Evolutionary conservation across 352 stramenopile species (phyloP).

Genomic region (Pythium biforme): DNA sequence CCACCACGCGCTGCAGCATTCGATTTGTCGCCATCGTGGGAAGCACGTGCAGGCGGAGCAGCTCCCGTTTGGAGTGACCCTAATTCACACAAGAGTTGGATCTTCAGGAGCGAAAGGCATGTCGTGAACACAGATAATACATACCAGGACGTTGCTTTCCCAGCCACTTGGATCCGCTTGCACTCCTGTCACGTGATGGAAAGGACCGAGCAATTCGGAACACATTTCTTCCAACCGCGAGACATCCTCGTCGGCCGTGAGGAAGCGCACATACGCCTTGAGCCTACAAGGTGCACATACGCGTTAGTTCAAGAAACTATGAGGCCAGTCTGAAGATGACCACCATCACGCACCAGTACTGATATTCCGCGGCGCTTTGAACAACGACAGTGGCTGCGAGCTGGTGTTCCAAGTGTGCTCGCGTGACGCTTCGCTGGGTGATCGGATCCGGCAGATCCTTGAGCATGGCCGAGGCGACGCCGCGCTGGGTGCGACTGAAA

Average conservation of each 20-base stretch:
- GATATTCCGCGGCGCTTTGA: conserved; percentile 75
- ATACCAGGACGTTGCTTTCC: conserved; percentile 15
- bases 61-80: conserved; percentile 66
- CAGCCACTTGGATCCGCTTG: not conserved
- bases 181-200: conserved; percentile 45
- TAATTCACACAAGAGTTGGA: conserved; percentile 31
- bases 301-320: not conserved
- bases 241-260: conserved; percentile 80
- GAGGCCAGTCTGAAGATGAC: not conserved
- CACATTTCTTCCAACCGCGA: conserved; percentile 73
- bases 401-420: conserved; percentile 83
- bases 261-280: conserved; percentile 77
- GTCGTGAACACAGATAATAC: not conserved
- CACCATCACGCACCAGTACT: conserved; percentile 60
- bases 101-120: not conserved
- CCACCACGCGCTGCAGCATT: conserved; percentile 76
- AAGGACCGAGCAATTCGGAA: conserved; percentile 74
- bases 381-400: conserved; percentile 58
- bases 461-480: conserved; percentile 68
- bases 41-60: conserved; percentile 70
- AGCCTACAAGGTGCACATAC: conserved; percentile 40
- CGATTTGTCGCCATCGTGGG: conserved; percentile 80
- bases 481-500: conserved; percentile 65
- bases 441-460: conserved; percentile 66
- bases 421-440: conserved; percentile 78